Base-by-base conservation (phyloP, 2,329 filamentous ascomycete genomes). In the Pseudogymnoascus sp. region DNA sequence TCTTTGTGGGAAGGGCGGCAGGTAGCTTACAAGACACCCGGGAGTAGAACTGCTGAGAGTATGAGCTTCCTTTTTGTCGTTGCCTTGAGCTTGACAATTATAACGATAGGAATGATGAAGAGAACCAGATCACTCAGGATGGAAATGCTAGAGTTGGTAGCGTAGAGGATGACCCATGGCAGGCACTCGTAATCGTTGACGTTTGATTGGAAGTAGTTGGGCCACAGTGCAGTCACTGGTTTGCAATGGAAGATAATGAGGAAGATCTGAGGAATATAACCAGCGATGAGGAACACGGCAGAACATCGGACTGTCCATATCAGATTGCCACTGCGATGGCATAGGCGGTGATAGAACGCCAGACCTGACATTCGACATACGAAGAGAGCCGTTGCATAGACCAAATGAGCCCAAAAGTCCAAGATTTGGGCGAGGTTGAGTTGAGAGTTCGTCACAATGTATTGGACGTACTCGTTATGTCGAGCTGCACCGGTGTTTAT, bases 201-300 rank as follows among this genome's bases (percentile, higher is more conserved):
- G 8, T 73, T 73, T 0, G 71, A 67, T 65, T 82, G 78, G 73
- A 76, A 82, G 0, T 69, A 73, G 60, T 82, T 82, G 0, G 80
- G 80, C 80, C 80, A 82, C 2, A 79, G 69, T 0, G 74, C 78
- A 0, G 80, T 82, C 0, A 82, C 78, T 0, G 80, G 80, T 1
- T 66, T 68, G 63, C 80, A 82, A 68, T 82, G 80, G 64, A 82
- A 80, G 62, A 82, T 72, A 58, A 82, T 71, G 1, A 82, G 73
- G 27, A 80, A 73, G 10, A 82, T 70, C 62, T 82, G 80, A 0
- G 79, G 76, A 1, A 82, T 63, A 58, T 74, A 82, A 0, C 76
- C 77, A 5, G 71, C 74, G 35, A 77, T 65, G 18, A 81, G 67
- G 35, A 78, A 64, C 2, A 67, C 73, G 18, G 72, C 71, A 0